phyloP scores from a whole-genome alignment of 192 early-diverging fungal species.

The Cladochytrium replicatum region DNA sequence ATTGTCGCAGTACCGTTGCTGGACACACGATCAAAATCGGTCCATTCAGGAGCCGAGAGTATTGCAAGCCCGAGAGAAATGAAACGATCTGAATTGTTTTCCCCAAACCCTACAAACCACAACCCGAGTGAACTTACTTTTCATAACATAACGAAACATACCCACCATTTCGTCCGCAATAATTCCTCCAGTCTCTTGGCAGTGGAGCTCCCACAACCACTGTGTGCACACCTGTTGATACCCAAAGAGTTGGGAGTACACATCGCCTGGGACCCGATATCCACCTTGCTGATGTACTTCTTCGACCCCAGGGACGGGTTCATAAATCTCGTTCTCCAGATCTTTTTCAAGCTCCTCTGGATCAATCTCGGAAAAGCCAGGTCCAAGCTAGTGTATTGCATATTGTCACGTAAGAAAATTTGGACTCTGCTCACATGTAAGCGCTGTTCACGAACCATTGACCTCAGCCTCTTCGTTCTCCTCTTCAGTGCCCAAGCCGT shows the following conservation, averaged over 20 bases:
- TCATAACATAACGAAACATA: conserved; percentile 5
- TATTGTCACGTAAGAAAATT: too few relatives aligned
- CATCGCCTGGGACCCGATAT: conserved; percentile 65
- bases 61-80: conserved; percentile 69
- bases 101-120: conserved; percentile 58
- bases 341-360: conserved; percentile 12
- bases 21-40: conserved; percentile 60
- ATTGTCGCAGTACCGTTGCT: conserved; percentile 45
- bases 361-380: conserved; percentile 14
- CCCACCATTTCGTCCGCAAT: conserved; percentile 87
- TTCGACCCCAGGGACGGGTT: conserved; percentile 35
- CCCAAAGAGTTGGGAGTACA: conserved; percentile 70
- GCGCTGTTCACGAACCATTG: too few relatives aligned
- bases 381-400: too few relatives aligned
- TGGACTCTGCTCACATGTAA: too few relatives aligned
- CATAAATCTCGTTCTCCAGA: conserved; percentile 37
- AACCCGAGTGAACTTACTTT: background rate
- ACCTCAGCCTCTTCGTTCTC: conserved; percentile 16
- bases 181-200: conserved; percentile 80
- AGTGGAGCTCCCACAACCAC: conserved; percentile 86
- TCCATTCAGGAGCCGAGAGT: conserved; percentile 52
- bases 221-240: conserved; percentile 78
- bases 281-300: conserved; percentile 43
- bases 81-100: conserved; percentile 88
- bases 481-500: conserved; percentile 40